phyloP scores from a whole-genome alignment of 2,329 filamentous ascomycete genomes.

The Diaporthe citriasiana region DNA sequence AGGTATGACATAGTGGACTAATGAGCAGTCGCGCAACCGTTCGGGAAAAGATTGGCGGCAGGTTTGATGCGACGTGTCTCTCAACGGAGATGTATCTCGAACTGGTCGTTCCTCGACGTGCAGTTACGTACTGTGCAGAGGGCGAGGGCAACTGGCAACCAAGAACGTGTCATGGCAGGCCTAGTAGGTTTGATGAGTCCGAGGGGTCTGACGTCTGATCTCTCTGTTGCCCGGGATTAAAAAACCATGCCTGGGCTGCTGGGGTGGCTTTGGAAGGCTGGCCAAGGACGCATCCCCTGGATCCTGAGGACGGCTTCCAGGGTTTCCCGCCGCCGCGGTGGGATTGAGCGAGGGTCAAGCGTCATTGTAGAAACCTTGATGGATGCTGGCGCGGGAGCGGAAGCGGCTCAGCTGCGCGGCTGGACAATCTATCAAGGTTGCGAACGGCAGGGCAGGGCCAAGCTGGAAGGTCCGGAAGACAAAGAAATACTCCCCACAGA shows the following conservation, averaged over 20 bases:
- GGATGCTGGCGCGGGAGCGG: conserved; percentile 16
- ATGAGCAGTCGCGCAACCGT: background rate
- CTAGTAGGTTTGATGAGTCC: conserved; percentile 32
- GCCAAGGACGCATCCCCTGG: conserved; percentile 20
- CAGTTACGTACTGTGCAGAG: conserved; percentile 17
- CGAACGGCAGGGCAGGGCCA: background rate
- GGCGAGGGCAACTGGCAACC: conserved; percentile 16
- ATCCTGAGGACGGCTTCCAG: conserved; percentile 15
- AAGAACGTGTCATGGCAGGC: conserved; percentile 28
- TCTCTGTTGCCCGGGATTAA: conserved; percentile 10
- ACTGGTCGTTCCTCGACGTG: conserved; percentile 20
- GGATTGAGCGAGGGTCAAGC: conserved; percentile 12
- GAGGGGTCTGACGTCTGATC: conserved; percentile 33
- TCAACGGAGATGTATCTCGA: conserved; percentile 35
- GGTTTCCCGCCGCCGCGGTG: conserved; percentile 14
- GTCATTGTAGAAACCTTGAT: conserved; percentile 20
- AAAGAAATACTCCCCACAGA: conserved; percentile 1
- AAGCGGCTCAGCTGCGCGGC: conserved; percentile 18
- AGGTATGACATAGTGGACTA: conserved; percentile 39
- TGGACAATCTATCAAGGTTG: background rate
- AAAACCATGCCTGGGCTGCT: background rate
- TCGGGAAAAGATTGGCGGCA: conserved; percentile 25
- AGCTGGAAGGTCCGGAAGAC: conserved; percentile 7
- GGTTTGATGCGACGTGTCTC: conserved; percentile 24
- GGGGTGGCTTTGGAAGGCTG: conserved; percentile 16